Evolutionary conservation across 805 yeast genomes (phyloP).

Genomic region (Yamadazyma sp.): DNA sequence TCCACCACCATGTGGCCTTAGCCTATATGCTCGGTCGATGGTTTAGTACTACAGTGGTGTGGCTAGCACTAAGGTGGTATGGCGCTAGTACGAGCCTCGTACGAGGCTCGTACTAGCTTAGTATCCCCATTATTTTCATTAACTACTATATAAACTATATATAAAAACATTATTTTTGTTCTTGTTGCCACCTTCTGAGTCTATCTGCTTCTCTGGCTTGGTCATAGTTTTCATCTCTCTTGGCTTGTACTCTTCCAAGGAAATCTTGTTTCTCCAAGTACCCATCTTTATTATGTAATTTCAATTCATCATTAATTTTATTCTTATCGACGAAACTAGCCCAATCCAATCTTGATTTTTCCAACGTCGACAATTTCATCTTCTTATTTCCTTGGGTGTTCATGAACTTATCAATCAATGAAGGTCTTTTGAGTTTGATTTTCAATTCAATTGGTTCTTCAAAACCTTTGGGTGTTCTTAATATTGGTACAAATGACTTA

Average conservation of each 20-base stretch:
- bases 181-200: slow-evolving; percentile 13
- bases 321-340: slow-evolving; percentile 87
- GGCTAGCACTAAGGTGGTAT: too few relatives aligned
- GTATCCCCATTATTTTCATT: too few relatives aligned
- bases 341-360: slow-evolving; percentile 93
- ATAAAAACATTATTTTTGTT: background rate
- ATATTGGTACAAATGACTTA: slow-evolving; percentile 31
- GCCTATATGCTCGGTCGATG: too few relatives aligned
- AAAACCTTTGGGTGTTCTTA: slow-evolving; percentile 29
- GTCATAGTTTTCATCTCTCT: slow-evolving; percentile 49
- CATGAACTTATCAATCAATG: slow-evolving; percentile 73
- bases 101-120: too few relatives aligned
- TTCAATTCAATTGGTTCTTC: slow-evolving; percentile 39
- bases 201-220: slow-evolving; percentile 39
- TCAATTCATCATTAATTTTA: slow-evolving; percentile 80
- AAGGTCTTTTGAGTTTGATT: slow-evolving; percentile 67
- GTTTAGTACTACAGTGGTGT: too few relatives aligned
- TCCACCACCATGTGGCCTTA: too few relatives aligned
- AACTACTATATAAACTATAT: background rate
- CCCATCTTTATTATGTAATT: slow-evolving; percentile 81
- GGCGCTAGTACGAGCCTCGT: too few relatives aligned
- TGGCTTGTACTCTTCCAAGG: slow-evolving; percentile 67
- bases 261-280: slow-evolving; percentile 90
- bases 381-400: slow-evolving; percentile 61
- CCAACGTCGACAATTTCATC: slow-evolving; percentile 79